Evolutionary conservation across 2,329 filamentous ascomycete species (phyloP).

Genomic region (Aureobasidium pullulans): DNA sequence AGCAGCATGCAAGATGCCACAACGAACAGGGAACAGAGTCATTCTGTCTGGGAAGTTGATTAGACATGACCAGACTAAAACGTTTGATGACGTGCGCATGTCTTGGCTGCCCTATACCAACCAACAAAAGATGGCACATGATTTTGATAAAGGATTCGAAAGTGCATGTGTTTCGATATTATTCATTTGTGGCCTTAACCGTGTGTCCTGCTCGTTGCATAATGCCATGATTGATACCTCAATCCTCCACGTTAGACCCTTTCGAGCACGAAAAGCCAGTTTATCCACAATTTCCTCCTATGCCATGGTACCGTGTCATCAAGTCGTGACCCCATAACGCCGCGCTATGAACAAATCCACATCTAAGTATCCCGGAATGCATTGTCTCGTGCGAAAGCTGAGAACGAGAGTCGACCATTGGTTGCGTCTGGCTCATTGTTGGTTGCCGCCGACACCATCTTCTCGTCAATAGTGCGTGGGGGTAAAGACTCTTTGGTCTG

Average conservation of each 20-base stretch:
- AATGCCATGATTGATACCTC: background rate
- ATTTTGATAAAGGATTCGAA: background rate
- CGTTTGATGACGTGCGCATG: conserved; percentile 5
- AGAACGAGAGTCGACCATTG: background rate
- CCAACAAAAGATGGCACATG: background rate
- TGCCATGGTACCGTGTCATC: conserved; percentile 4
- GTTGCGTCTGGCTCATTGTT: background rate
- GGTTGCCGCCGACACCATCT: background rate
- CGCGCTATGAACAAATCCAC: conserved; percentile 6
- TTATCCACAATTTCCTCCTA: background rate
- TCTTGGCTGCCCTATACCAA: conserved; percentile 6
- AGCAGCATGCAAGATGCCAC: background rate
- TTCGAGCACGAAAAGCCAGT: background rate
- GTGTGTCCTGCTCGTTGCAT: background rate
- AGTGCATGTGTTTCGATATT: background rate
- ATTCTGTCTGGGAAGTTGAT: background rate
- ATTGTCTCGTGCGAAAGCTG: conserved; percentile 14
- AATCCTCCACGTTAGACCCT: background rate
- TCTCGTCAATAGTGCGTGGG: background rate
- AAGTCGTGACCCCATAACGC: conserved; percentile 10
- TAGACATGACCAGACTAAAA: background rate
- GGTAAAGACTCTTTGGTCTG: background rate
- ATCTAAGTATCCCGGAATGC: conserved; percentile 10
- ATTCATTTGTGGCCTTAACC: background rate
- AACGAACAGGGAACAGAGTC: conserved; percentile 4